Percentiles rank a stretch among this genome's conserved stretches.
phyloP scores from a whole-genome alignment of 2,329 filamentous ascomycete genomes.

The Colletotrichum acutatum region DNA sequence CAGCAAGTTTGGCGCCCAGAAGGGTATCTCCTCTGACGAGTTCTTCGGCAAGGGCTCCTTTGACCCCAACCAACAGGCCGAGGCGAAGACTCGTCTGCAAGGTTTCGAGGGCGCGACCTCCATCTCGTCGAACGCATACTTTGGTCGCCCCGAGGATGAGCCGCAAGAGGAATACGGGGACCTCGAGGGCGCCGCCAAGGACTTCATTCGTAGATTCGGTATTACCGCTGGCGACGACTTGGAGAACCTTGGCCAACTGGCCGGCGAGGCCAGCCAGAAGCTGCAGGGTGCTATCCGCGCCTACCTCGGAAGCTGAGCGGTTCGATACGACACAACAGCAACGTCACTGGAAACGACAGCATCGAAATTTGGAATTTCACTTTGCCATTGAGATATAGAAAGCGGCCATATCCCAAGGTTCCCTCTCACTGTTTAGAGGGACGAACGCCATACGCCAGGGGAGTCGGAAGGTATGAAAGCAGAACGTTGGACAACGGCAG shows the following conservation, averaged over 20 bases:
- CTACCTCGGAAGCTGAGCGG: constrained; percentile 68
- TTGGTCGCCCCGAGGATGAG: constrained; percentile 91
- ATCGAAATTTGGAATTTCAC: neutral
- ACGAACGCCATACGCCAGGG: neutral
- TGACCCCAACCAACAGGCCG: constrained; percentile 81
- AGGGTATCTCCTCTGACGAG: constrained; percentile 97
- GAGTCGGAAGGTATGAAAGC: neutral
- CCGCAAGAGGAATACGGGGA: constrained; percentile 85
- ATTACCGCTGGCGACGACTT: constrained; percentile 96
- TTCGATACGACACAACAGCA: neutral
- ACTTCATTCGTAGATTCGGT: constrained; percentile 94
- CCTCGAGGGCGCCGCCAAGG: constrained; percentile 91
- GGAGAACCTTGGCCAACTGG: constrained; percentile 84
- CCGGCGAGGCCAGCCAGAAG: constrained; percentile 87
- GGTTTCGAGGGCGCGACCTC: constrained; percentile 92
- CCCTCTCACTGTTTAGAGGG: neutral
- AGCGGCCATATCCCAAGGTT: neutral
- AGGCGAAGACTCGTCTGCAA: constrained; percentile 88
- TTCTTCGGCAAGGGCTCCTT: constrained; percentile 94
- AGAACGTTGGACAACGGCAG: constrained; percentile 7
- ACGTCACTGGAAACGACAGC: neutral
- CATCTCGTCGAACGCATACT: constrained; percentile 98
- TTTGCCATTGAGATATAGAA: constrained; percentile 17
- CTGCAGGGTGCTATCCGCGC: constrained; percentile 80
- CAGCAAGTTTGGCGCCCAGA: constrained; percentile 89